Evolutionary conservation across 2,329 filamentous ascomycete species (phyloP), one percentile per base, ranked within the genome.

Genomic region (Talaromyces sp.): DNA sequence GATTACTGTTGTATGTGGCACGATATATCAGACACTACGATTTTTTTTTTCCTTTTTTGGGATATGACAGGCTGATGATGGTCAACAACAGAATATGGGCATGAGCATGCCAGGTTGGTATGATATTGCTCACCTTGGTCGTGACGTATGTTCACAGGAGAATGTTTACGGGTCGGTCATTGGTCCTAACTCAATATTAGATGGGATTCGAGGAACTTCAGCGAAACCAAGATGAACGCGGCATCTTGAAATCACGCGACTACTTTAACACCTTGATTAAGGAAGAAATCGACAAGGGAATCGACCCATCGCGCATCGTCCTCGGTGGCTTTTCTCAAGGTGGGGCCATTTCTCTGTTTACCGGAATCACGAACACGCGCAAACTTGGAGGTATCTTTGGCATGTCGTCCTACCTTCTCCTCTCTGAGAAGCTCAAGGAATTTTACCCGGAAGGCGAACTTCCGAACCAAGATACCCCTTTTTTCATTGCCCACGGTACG

Each of bases 401-500:
- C 8, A 77, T 98, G 63, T 95, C 90, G 13, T 89, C 86, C 68
- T 98, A 96, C 76, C 77, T 97, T 66, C 81, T 91, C 21, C 80
- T 97, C 53, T 81, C 85, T 64, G 78, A 83, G 64, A 89, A 87
- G 70, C 74, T 91, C 65, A 80, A 83, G 70, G 81, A 81, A 9
- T 78, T 84, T 64, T 61, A 50, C 4, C 80, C 83, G 1, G 79
- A 82, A 49, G 73, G 76, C 24, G 73, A 77, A 27, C 83, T 78
- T 66, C 79, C 82, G 59, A 92, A 91, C 74, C 85, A 87, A 74
- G 81, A 89, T 46, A 96, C 91, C 1, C 89, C 90, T 1, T 86
- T 98, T 64, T 90, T 95, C 75, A 89, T 97, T 87, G 91, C 85
- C 13, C 95, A 98, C 68, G 95, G 95, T n/a, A 84, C 87, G 63